phyloP scores from a whole-genome alignment of 164 flowering plant species.

The Nelumbo lutea region DNA sequence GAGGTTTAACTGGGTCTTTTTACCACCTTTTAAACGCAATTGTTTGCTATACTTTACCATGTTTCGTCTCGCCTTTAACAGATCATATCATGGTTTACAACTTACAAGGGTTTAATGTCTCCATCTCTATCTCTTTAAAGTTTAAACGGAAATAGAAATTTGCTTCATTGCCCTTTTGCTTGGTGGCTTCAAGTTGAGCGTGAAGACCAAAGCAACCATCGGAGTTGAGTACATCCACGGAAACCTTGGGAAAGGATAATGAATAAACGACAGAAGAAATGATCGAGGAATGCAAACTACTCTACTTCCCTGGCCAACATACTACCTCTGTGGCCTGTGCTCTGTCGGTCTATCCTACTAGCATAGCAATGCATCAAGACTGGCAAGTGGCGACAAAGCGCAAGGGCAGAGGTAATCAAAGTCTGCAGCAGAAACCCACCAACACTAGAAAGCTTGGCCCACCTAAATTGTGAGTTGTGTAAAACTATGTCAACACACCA shows the following conservation, averaged over 20 bases:
- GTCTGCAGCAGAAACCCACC: not conserved
- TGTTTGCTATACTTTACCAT: too few species aligned
- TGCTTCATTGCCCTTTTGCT: too few species aligned
- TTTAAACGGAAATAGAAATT: too few species aligned
- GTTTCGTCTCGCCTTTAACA: too few species aligned
- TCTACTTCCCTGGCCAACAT: constrained; percentile 3
- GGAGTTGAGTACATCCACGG: not conserved
- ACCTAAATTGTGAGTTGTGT: not conserved
- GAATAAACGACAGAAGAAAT: not conserved
- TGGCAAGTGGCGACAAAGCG: not conserved
- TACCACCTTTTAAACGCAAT: too few species aligned
- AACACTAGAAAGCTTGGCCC: not conserved
- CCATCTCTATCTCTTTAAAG: too few species aligned
- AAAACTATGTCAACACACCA: too few species aligned
- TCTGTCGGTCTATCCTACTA: not conserved
- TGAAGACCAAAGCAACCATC: too few species aligned
- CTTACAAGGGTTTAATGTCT: too few species aligned
- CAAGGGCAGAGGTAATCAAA: constrained; percentile 4
- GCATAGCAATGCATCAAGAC: constrained; percentile 3
- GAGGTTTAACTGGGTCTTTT: too few species aligned
- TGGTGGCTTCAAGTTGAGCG: not conserved
- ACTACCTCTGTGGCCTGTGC: not conserved
- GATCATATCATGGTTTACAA: too few species aligned
- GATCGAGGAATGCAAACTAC: constrained; percentile 3
- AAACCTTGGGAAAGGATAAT: not conserved